Evolutionary conservation across 306 rosid genomes (phyloP).

Genomic region (Trifolium repens): DNA sequence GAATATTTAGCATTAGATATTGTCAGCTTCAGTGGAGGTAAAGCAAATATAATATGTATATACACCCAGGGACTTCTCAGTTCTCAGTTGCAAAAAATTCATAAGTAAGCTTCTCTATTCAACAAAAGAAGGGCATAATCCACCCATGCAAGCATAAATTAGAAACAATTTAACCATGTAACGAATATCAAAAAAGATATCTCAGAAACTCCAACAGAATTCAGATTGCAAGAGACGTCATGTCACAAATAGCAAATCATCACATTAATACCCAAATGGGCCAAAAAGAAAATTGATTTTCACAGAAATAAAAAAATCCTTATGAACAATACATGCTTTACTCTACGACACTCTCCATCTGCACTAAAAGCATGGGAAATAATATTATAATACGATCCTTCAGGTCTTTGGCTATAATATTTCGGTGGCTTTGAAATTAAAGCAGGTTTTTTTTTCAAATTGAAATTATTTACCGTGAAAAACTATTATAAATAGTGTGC

Average conservation of each 20-base stretch:
- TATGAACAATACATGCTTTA: neutral
- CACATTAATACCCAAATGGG: slow-evolving; percentile 3
- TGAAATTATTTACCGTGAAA: slow-evolving; percentile 39
- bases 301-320: neutral
- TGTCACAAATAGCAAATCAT: slow-evolving; percentile 10
- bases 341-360: neutral
- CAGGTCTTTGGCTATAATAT: slow-evolving; percentile 15
- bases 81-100: slow-evolving; percentile 24
- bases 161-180: slow-evolving; percentile 24
- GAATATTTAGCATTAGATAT: slow-evolving; percentile 46
- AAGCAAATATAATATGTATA: slow-evolving; percentile 36
- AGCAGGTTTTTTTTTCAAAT: neutral
- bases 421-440: slow-evolving; percentile 20
- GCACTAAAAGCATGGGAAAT: slow-evolving; percentile 12
- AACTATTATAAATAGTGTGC: neutral
- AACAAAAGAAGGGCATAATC: slow-evolving; percentile 31
- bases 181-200: slow-evolving; percentile 6
- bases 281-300: slow-evolving; percentile 29
- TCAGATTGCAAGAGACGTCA: slow-evolving; percentile 13
- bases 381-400: slow-evolving; percentile 17
- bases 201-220: slow-evolving; percentile 9
- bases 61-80: slow-evolving; percentile 32
- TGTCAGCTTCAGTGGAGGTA: slow-evolving; percentile 31
- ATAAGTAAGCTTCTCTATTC: slow-evolving; percentile 26
- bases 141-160: slow-evolving; percentile 24